Base-by-base conservation (phyloP, 2,329 filamentous ascomycete species). In the Epichloe typhina region DNA sequence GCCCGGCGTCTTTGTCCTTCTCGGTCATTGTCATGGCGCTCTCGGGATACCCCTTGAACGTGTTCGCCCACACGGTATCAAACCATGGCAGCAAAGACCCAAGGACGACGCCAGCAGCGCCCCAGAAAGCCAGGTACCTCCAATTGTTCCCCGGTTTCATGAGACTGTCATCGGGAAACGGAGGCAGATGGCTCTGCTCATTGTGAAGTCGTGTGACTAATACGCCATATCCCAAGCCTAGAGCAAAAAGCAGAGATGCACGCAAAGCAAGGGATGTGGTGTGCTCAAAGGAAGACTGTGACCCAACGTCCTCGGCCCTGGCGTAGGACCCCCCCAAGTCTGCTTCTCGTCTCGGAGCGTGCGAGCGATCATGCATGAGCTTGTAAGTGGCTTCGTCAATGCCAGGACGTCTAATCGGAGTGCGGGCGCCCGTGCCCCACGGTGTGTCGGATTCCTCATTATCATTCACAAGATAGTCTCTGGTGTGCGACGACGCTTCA, bases 51-150 rank as follows among this genome's bases (percentile, higher is more conserved):
- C 64, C 60, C 8, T 71, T 69, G 56, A 74, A 69, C 7, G 70
- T 65, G 42, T 75, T 71, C 53, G 84, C 80, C 80, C 86, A 93
- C 9, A 89, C 65, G 11, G 76, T 71, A 64, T 98, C 93, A 19
- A 95, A 77, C 78, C 84, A 91, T 1, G 93, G 93, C 52, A 97
- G 69, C 47, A 94, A 67, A 52, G 82, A 84, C 5, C 93, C 93
- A 23, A 96, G 69, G 0, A 77, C 73, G 4, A 95, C 80, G 15
- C 89, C 90, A 0, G 84, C 82, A 9, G 84, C 59, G 1, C 89
- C 93, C 91, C 93, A 98, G 55, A 86, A 83, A 0, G 74, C 69
- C 50, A 95, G 71, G 64, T 95, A 95, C 42, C 71, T 68, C 78
- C 82, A 84, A 54, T 74, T 71, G 52, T 70, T 69, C 12, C 66